Evolutionary conservation across 306 rosid species (phyloP).

Genomic region (Sicyos baderoa): DNA sequence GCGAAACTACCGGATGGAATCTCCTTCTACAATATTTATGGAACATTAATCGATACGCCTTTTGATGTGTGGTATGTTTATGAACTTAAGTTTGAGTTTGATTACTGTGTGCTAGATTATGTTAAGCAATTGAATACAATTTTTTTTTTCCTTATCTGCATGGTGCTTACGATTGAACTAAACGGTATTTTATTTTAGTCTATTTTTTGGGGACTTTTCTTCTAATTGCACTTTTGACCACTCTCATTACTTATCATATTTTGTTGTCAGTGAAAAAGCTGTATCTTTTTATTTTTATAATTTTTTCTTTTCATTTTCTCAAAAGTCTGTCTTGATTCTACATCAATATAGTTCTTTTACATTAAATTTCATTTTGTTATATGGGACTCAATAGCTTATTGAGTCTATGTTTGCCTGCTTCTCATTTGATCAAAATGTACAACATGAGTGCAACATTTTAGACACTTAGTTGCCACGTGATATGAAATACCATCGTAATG

Average conservation of each 20-base stretch:
- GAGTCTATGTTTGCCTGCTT: neutral
- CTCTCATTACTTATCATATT: neutral
- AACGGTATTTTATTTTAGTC: neutral
- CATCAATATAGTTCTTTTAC: neutral
- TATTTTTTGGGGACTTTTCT: slow-evolving; percentile 2
- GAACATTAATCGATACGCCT: slow-evolving; percentile 67
- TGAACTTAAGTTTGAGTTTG: slow-evolving; percentile 19
- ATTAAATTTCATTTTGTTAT: neutral
- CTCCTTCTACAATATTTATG: slow-evolving; percentile 78
- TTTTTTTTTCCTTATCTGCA: neutral
- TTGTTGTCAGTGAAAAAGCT: neutral
- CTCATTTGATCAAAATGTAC: slow-evolving; percentile 14
- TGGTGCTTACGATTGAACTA: neutral
- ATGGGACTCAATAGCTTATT: neutral
- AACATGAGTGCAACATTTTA: neutral
- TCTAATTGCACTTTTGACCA: slow-evolving; percentile 3
- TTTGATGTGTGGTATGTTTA: slow-evolving; percentile 76
- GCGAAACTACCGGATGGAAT: slow-evolving; percentile 72
- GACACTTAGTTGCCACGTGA: neutral
- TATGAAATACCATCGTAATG: neutral
- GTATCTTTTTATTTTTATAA: too few relatives aligned
- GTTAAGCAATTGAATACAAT: neutral
- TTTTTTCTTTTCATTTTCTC: too few relatives aligned
- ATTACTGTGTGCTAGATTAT: neutral
- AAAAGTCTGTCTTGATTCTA: neutral